phyloP scores from a whole-genome alignment of 2,329 filamentous ascomycete genomes.

The Penicillium sp. region DNA sequence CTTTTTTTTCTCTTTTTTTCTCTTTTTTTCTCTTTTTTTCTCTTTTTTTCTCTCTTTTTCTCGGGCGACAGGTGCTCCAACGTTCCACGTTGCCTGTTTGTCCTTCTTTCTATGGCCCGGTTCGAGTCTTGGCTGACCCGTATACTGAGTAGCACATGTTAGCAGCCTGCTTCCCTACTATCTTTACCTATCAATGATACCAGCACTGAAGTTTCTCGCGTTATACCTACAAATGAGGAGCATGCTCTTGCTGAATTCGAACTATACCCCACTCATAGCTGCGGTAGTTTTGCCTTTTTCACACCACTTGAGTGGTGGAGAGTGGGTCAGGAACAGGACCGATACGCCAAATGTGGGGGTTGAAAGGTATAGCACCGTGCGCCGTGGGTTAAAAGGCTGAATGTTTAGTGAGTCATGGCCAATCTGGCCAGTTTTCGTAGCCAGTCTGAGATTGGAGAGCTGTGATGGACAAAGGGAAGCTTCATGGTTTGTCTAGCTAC shows the following conservation, averaged over 20 bases:
- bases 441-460: neutral
- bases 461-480: no score
- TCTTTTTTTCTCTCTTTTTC: neutral
- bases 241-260: neutral
- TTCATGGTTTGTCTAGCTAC: neutral
- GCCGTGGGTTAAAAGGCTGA: neutral
- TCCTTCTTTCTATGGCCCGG: neutral
- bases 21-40: neutral
- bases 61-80: neutral
- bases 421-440: neutral
- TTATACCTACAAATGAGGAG: neutral
- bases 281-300: neutral
- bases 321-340: conserved; percentile 1
- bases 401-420: neutral
- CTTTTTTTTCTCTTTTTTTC: neutral
- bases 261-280: neutral
- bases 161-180: neutral
- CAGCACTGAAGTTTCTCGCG: no score
- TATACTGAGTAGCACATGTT: neutral
- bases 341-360: neutral
- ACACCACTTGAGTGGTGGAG: neutral
- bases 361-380: neutral
- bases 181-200: neutral
- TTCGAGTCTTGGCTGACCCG: neutral
- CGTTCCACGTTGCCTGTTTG: neutral